A percentile compares a stretch with the other conserved stretches of the same genome.
Conservation (phyloP, 1,284 basidiomycete genomes). For the Rhizoctonia solani region DNA sequence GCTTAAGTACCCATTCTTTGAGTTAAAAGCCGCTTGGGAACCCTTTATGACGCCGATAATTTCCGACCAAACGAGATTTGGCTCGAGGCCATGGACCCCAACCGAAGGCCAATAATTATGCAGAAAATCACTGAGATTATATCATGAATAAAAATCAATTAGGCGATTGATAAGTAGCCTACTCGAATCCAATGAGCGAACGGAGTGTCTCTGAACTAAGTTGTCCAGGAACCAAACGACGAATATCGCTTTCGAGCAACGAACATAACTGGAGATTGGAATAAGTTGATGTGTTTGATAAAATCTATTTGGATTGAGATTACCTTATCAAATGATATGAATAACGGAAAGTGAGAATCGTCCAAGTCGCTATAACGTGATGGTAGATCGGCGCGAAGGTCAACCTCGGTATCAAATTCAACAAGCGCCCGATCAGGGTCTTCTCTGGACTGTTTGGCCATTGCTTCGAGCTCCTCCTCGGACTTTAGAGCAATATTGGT, state of each 20-base stretch:
- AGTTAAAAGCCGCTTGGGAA: conserved; percentile 11
- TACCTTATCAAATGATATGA: conserved; percentile 32
- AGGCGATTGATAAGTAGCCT: neutral
- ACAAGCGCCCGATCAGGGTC: neutral
- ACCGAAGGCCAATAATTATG: conserved; percentile 3
- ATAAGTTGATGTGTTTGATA: too few relatives aligned
- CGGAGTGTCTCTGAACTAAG: conserved; percentile 7
- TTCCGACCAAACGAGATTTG: conserved; percentile 1
- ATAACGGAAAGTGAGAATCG: conserved; percentile 24
- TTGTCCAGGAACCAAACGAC: conserved; percentile 16
- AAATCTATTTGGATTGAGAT: neutral
- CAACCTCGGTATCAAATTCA: conserved; percentile 25
- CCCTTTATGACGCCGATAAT: conserved; percentile 19
- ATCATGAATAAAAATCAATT: neutral
- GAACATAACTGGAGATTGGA: neutral
- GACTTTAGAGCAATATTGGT: neutral
- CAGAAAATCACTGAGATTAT: neutral
- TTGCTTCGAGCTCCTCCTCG: neutral
- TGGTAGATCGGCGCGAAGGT: conserved; percentile 12
- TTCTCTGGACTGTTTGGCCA: neutral
- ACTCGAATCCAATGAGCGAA: conserved; percentile 16
- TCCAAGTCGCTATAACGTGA: neutral
- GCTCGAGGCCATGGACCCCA: neutral
- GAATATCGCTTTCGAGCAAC: conserved; percentile 26
- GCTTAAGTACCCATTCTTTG: neutral